Base-by-base conservation (phyloP, 1,139 yeast species). In the Magnusiomyces fungicola region DNA sequence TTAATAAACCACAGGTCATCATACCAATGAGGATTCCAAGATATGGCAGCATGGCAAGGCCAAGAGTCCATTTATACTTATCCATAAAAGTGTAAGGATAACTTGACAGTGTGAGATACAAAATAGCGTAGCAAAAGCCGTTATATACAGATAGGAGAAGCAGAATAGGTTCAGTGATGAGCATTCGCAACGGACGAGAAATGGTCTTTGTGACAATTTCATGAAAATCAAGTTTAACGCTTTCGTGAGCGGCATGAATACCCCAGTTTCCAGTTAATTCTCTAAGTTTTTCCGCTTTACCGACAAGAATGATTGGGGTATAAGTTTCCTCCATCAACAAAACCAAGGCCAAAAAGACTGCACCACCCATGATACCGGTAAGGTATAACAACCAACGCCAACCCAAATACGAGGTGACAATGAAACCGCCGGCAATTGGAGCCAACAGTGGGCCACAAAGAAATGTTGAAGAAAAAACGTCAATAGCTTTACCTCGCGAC, bases 201-300 rank as follows among this genome's bases (percentile, higher is more conserved):
- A 87, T 65, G 58, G 83, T 85, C 61, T 82, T 83, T 58, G 82
- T 80, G 27, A 73, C 76, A 55, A 88, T 79, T 7, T 29, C 36
- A 12, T 25, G 21, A 43, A 86, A 51, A 33, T 80, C 72, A 46
- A 86, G 69, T 49, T 75, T 74, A 50, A 81, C 75, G 58, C 81
- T 84, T 63, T 87, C 95, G 61, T 83, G 92, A 3, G 94, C 82
- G 23, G 96, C 95, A 61, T 79, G 80, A 49, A 87, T 83, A 37
- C 88, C 88, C 95, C 95, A 85, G 63, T 76, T 80, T 9, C 70
- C 71, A 2, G 71, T 69, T 57, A 76, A 68, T 61, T 74, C 75
- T 61, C 70, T 72, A 71, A 77, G 67, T 19, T 55, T 59, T 54
- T 66, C 70, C 16, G 81, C 81, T 58, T 74, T 74, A 19, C 58